These are phyloP conservation scores for Yamadazyma kitorensis DNA, from an alignment of 805 yeast genomes.

Conservation along the genomic window DNA sequence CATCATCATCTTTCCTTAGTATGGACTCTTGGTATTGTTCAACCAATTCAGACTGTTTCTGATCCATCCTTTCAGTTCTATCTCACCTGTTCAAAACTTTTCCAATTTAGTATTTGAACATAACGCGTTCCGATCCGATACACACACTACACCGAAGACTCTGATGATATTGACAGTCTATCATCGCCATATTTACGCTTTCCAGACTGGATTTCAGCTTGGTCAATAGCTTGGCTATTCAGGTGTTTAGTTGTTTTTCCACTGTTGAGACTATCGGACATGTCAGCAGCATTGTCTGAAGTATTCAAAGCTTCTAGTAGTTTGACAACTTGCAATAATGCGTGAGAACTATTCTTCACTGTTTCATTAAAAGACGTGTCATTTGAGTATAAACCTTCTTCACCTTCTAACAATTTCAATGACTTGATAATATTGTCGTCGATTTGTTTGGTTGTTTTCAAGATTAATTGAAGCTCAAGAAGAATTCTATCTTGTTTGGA, in stretches of 20 bases:
- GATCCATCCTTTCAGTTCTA: conserved; percentile 34
- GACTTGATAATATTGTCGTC: conserved; percentile 25
- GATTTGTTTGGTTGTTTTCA: conserved; percentile 29
- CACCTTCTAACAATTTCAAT: conserved; percentile 19
- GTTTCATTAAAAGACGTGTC: conserved; percentile 3
- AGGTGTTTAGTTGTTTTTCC: too few species aligned
- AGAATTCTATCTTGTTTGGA: conserved; percentile 21
- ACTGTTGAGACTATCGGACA: too few species aligned
- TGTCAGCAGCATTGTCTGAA: too few species aligned
- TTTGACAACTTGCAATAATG: neutral
- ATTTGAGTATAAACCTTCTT: conserved; percentile 1
- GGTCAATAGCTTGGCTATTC: too few species aligned
- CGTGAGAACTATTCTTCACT: conserved; percentile 3
- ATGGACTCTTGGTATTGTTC: conserved; percentile 46
- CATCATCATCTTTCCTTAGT: conserved; percentile 21
- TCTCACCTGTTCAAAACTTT: too few species aligned
- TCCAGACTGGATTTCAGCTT: too few species aligned
- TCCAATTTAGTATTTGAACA: too few species aligned
- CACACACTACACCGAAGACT: too few species aligned
- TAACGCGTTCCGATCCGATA: too few species aligned
- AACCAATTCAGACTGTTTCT: conserved; percentile 28
- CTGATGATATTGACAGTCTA: too few species aligned
- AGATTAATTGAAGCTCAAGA: conserved; percentile 32
- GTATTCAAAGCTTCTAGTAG: too few species aligned
- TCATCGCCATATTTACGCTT: too few species aligned